A percentile compares a stretch with the other conserved stretches of the same genome.
These are phyloP conservation scores for Lentinula sp. DNA, from an alignment of 768 basidiomycete genomes.

Conservation along the genomic window DNA sequence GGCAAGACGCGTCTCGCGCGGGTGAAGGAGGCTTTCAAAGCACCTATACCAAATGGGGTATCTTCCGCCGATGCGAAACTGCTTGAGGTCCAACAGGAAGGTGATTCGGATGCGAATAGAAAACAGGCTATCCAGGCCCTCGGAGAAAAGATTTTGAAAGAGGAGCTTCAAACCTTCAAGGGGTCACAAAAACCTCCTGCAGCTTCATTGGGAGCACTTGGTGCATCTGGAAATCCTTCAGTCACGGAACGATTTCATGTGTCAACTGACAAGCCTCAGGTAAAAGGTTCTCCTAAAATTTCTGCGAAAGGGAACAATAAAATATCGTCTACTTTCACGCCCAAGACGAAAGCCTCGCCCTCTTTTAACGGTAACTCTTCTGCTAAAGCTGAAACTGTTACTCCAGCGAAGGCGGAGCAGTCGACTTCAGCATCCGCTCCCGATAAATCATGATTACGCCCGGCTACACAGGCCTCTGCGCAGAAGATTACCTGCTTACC, in stretches of 20 bases:
- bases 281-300: too few relatives aligned
- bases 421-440: background rate
- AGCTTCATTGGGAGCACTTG: background rate
- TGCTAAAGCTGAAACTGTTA: too few relatives aligned
- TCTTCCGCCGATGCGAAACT: conserved; percentile 22
- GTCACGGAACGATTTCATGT: background rate
- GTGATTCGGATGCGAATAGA: conserved; percentile 7
- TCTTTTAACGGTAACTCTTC: too few relatives aligned
- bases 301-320: background rate
- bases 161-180: background rate
- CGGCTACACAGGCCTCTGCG: background rate
- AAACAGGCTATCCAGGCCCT: conserved; percentile 4
- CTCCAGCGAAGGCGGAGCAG: background rate
- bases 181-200: background rate
- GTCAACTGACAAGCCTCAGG: background rate
- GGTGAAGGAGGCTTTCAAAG: conserved; percentile 10
- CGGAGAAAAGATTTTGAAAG: background rate
- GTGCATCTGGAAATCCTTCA: background rate
- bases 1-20: conserved; percentile 22
- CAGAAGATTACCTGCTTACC: background rate
- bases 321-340: background rate
- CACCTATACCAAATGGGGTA: conserved; percentile 22
- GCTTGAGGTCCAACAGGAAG: conserved; percentile 30
- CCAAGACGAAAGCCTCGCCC: background rate
- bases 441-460: background rate